A percentile compares a stretch with the other conserved stretches of the same genome.
Conservation (phyloP, 345 rosid genomes). For the Psidium friedrichsthalianum region DNA sequence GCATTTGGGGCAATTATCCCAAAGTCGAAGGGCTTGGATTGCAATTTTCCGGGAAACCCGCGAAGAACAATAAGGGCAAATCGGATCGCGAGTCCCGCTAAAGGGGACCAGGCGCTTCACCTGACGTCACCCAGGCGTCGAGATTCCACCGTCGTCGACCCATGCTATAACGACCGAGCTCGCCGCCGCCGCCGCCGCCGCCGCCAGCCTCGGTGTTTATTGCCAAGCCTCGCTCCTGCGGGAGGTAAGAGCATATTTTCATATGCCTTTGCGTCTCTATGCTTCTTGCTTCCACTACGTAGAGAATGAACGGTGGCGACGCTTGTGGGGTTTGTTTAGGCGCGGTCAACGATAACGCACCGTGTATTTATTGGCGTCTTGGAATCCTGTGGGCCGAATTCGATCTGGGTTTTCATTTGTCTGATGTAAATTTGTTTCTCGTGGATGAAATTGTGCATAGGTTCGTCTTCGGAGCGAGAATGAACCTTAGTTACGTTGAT, state of each 20-base stretch:
- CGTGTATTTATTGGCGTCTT: background rate
- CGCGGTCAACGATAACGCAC: background rate
- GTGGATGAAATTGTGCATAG: too few species aligned
- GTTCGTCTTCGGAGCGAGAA: background rate
- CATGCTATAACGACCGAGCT: background rate
- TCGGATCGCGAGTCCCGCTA: background rate
- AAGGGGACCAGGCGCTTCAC: background rate
- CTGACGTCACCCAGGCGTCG: background rate
- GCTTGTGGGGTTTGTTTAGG: background rate
- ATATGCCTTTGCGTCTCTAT: background rate
- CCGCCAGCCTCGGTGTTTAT: background rate
- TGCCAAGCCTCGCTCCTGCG: background rate
- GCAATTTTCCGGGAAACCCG: background rate
- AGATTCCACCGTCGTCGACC: background rate
- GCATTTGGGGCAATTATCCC: background rate
- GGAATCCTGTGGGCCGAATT: too few species aligned
- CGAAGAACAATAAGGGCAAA: background rate
- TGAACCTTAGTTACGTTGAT: background rate
- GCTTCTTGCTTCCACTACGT: background rate
- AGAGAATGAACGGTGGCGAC: background rate
- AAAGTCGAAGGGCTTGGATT: background rate
- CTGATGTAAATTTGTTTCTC: too few species aligned
- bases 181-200: background rate
- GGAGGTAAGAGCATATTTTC: background rate
- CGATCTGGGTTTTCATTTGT: too few species aligned